Conservation (phyloP, 1,284 basidiomycete genomes). For the Cryptococcus hybrid region DNA sequence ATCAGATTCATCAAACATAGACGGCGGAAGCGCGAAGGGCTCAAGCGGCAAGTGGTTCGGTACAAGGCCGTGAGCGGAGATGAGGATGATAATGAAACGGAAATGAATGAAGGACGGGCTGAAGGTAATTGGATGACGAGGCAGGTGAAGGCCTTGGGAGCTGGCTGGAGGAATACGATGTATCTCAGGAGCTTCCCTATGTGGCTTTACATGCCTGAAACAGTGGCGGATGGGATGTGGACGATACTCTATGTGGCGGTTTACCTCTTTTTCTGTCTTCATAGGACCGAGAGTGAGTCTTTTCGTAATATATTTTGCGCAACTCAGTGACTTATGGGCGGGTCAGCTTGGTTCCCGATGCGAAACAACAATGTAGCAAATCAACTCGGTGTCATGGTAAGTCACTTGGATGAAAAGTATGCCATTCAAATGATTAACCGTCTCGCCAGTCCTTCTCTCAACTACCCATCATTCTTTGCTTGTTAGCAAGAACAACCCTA, state of each 20-base stretch:
- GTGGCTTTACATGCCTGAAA: conserved; percentile 33
- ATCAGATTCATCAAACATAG: conserved; percentile 7
- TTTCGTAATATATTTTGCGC: neutral
- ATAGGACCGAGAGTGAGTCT: conserved; percentile 7
- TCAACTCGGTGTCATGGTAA: conserved; percentile 30
- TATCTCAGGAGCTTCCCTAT: conserved; percentile 25
- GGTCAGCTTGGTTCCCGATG: conserved; percentile 9
- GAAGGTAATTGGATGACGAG: conserved; percentile 2
- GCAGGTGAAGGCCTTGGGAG: conserved; percentile 2
- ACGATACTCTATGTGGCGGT: conserved; percentile 24
- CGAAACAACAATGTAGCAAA: conserved; percentile 20
- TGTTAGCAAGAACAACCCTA: conserved; percentile 50
- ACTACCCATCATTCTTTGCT: conserved; percentile 47
- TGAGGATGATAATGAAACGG: neutral
- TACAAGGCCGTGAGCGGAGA: neutral
- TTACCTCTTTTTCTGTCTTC: conserved; percentile 13
- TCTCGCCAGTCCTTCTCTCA: conserved; percentile 36
- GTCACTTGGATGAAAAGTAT: neutral
- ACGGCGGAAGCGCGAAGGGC: neutral
- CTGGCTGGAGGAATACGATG: conserved; percentile 18
- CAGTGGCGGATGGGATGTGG: conserved; percentile 23
- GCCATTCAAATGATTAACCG: neutral
- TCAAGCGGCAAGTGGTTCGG: neutral
- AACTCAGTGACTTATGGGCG: neutral
- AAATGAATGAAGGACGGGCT: neutral